Base-by-base conservation (phyloP, 73 alveolate species). In the Loxodes magnus region DNA sequence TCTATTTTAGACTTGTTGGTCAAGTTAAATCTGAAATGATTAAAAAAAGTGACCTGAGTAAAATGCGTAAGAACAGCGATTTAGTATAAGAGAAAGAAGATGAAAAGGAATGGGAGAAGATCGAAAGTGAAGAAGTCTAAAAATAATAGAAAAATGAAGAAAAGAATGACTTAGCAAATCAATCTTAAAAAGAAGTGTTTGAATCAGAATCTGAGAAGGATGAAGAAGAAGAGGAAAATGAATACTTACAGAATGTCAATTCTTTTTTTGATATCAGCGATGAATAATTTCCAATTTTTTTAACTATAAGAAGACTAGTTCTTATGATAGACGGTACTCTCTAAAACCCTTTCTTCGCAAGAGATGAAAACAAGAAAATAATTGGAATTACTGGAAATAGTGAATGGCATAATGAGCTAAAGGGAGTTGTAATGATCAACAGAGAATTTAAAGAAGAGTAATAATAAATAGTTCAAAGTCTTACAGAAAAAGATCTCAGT, bases 261-360 rank as follows among this genome's bases (percentile, higher is more conserved):
- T 63, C 91, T 3, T 62, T 68, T 35, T 53, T 64, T 15, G 79
- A 65, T 22, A 35, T 85, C 46, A 37, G 57, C 36, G 35, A 79
- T 2, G 59, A 31, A 2, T 73, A 76, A 37, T 82, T 70, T 51
- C 94, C 94, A n/a, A 46, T 71, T 12, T 82, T 82, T 52, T 59
- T 61, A 17, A 78, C 94, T 3, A 67, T 82, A 10, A 54, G 56
- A 14, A 31, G 71, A 30, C 64, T 76, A 10, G 50, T 82, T 7
- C 35, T 60, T 28, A 63, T 82, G 71, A 44, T 82, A 15, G 94
- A 82, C 43, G 85, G 77, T 1, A 38, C 73, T 59, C 51, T 79
- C 10, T n/a, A 43, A 10, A 34, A 17, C 21, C 72, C 90, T 2
- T 82, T 82, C 60, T 82, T 82, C 67, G 43, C 81, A 5, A 34